Base-by-base conservation (phyloP, 495 filamentous ascomycete genomes). In the Penicillium cataractarum region DNA sequence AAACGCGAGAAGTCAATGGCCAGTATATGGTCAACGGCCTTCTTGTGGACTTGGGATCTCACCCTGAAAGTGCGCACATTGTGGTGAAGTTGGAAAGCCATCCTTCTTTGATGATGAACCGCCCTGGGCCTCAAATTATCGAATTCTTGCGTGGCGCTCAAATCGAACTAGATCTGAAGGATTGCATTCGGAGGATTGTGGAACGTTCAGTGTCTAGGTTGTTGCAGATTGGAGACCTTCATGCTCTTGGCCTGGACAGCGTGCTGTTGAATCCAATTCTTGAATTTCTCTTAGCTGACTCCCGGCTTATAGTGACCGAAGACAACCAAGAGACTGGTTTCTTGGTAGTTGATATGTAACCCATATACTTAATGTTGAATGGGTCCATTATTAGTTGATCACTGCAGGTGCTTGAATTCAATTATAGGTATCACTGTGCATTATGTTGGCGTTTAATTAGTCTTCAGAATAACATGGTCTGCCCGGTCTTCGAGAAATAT, bases 211-310 rank as follows among this genome's bases (percentile, higher is more conserved):
- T 60, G 6, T 58, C 72, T 0, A 62, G 69, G 0, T 58, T 69
- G 15, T 40, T 70, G 26, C 66, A 71, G 44, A 66, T 82, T 9
- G 66, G 71, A 52, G 65, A 69, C 46, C 39, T 84, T 57, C 48
- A 64, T 58, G 35, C 67, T 12, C 31, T 80, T 60, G 68, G 69
- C 21, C 66, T 80, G 15, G 69, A 78, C 29, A 57, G 68, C 5
- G 60, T 55, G 5, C 40, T 83, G 19, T 67, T 77, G 42, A 73
- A 73, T 39, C 78, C 80, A 6, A 58, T 83, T 7, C 55, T 80
- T 44, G 82, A 84, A 64, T 68, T 76, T 56, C 71, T 83, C 56
- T 61, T 73, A 26, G 79, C 82, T 5, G 80, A 84, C 64, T 59
- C 61, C 26, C 61, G 68, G 44, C 31, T 2, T 48, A 9, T 24